Evolutionary conservation across 768 basidiomycete species (phyloP).

Genomic region (Hortiboletus campestris): DNA sequence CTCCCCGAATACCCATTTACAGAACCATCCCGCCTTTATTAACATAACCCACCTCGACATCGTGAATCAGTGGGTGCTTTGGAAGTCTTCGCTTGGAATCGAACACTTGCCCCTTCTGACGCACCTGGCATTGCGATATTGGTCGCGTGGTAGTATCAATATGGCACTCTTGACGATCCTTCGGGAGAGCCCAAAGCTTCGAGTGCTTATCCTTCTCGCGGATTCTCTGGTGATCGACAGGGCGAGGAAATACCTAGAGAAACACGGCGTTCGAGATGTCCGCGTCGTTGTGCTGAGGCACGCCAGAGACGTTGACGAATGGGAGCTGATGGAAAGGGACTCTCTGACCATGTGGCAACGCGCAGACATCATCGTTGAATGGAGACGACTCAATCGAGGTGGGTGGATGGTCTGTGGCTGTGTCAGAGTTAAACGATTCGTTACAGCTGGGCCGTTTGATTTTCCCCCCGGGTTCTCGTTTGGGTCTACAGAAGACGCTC

Average conservation of each 20-base stretch:
- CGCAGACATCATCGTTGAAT: constrained; percentile 9
- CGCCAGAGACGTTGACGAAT: constrained; percentile 10
- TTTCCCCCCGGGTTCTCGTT: constrained; percentile 2
- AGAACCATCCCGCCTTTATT: constrained; percentile 10
- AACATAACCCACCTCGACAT: constrained; percentile 20
- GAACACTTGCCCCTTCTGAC: constrained; percentile 12
- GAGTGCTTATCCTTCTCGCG: constrained; percentile 9
- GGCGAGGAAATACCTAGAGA: constrained; percentile 9
- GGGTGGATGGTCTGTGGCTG: neutral
- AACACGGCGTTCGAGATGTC: constrained; percentile 3
- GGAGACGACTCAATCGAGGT: constrained; percentile 13
- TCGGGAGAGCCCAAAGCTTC: neutral
- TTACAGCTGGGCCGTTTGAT: constrained; percentile 13
- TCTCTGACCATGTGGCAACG: constrained; percentile 14
- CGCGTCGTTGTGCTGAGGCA: constrained; percentile 18
- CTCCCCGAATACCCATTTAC: neutral
- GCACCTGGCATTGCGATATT: constrained; percentile 16
- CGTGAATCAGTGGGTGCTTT: constrained; percentile 20
- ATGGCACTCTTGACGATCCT: constrained; percentile 5
- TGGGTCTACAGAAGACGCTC: neutral
- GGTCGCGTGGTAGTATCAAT: constrained; percentile 11
- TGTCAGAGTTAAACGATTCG: neutral
- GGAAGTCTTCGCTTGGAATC: constrained; percentile 17
- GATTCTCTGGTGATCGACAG: constrained; percentile 3
- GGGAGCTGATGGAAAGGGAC: constrained; percentile 11